Base-by-base conservation (phyloP, 2,329 filamentous ascomycete species). In the Talaromyces piceae region DNA sequence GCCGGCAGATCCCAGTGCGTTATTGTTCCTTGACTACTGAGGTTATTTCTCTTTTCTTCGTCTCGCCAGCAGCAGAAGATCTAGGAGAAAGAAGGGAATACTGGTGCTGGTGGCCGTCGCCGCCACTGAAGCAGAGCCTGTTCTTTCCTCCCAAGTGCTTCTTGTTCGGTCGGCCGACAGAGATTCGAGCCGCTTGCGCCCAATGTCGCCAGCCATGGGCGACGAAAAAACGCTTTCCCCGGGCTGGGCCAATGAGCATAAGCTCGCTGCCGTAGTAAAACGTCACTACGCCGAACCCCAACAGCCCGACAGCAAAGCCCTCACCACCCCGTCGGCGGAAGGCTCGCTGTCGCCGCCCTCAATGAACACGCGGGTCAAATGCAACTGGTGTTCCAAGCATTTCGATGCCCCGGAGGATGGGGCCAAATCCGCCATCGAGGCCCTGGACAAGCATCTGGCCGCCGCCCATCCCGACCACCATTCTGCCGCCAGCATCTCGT, bases 271-370 rank as follows among this genome's bases (percentile, higher is more conserved):
- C 13, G 54, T 66, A 50, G 63, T 61, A 58, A 53, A 53, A 27
- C 67, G 67, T 58, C 66, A 68, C 58, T 68, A 68, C 54, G 70
- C 68, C 55, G 68, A 71, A 47, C 66, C 65, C 65, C 45, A 62
- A 63, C 26, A 45, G 18, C 20, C 13, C 27, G n/a, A 44, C 37
- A 45, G 18, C 44, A 43, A 43, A 8, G 20, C 20, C 57, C 62
- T 33, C 62, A 54, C 57, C 16, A 67, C 65, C 54, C 65, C 59
- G 20, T 68, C 68, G 30, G 64, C 65, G 31, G 62, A 66, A 49
- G 60, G 61, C 16, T 67, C 67, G 12, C 62, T 63, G 13, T 68
- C 67, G 4, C 64, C 65, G 5, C 58, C 65, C n/a, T 48, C 61
- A 18, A 53, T 56, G 6, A 39, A 41, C 12, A 56, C 56, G 13